phyloP scores from a whole-genome alignment of 768 basidiomycete genomes.

The Mycena metata region DNA sequence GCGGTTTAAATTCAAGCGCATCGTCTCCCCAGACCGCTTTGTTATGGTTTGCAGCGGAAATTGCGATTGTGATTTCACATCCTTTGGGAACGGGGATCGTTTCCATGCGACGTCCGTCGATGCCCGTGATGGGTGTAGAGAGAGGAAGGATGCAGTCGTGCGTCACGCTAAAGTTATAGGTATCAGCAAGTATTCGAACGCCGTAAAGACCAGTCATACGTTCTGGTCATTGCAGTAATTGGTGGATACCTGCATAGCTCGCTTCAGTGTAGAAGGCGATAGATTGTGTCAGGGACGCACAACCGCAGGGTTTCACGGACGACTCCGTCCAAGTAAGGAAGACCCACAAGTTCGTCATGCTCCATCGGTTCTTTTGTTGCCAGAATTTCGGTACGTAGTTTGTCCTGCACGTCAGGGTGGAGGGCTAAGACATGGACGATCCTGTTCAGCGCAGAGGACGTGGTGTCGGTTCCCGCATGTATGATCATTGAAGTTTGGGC shows the following conservation, averaged over 20 bases:
- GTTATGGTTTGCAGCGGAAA: constrained; percentile 34
- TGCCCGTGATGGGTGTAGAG: constrained; percentile 55
- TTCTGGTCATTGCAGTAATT: constrained; percentile 39
- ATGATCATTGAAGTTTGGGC: constrained; percentile 51
- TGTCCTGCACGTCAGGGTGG: constrained; percentile 51
- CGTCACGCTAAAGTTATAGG: constrained; percentile 17
- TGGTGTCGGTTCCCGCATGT: constrained; percentile 24
- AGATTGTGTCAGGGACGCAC: constrained; percentile 36
- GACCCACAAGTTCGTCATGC: constrained; percentile 47
- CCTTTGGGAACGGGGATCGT: constrained; percentile 58
- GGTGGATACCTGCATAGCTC: constrained; percentile 35
- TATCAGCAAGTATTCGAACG: no score
- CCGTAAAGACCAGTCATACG: constrained; percentile 19
- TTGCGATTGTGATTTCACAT: constrained; percentile 56
- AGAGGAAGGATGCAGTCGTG: constrained; percentile 54
- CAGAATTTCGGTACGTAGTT: constrained; percentile 44
- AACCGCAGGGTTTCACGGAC: constrained; percentile 51
- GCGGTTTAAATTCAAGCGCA: constrained; percentile 28
- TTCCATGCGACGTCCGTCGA: constrained; percentile 49
- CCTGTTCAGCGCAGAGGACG: constrained; percentile 26
- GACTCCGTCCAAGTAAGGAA: constrained; percentile 53
- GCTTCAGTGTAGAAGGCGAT: constrained; percentile 4
- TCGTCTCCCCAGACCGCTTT: constrained; percentile 25
- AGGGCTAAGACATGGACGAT: constrained; percentile 25
- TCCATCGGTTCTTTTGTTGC: constrained; percentile 37